Evolutionary conservation across 306 rosid species (phyloP), one percentile per base, ranked within the genome.

Genomic region (Calophaca sinica): DNA sequence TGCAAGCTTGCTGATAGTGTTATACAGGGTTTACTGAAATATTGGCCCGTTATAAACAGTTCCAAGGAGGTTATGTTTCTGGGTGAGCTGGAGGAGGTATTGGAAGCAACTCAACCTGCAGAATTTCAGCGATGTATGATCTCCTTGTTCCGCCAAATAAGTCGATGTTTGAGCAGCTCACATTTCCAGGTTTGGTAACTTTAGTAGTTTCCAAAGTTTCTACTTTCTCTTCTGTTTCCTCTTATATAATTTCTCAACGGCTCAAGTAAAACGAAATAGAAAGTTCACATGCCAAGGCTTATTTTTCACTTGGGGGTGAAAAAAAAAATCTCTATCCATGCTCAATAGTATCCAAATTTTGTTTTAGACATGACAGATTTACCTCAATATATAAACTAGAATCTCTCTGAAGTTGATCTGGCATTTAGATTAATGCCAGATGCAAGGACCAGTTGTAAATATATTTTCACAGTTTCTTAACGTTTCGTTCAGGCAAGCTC

Each of bases 21-120:
- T 79, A 89, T 89, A 41, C 80, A 89, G 44, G 93, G 93, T 26
- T 82, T 89, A 55, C 83, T 89, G 9, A 86, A 81, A 62, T 89
- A 86, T 76, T 89, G 93, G 93, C 93, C 93, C 9, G 48, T 89
- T 49, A 89, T 89, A 44, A 89, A 89, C 69, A 84, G 93, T 74
- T 78, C 90, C 9, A 89, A 89, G 86, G 93, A 89, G 85, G 93
- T 89, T 77, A 86, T 89, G 93, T 89, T 89, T 84, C 81, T 89
- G 63, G 93, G 88, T 62, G 93, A 89, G 84, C 88, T 89, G 70
- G 90, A 89, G 67, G 93, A 89, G 77, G 90, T 89, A 38, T 74
- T 89, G 73, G 93, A 87, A 81, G 93, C 88, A 66, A 89, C 91
- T 67, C 94, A 89, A 68, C 86, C 88, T 62, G 89, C 89, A 8